These are phyloP conservation scores for Verruconis gallopava DNA, from an alignment of 2,329 filamentous ascomycete species.

Conservation along the genomic window DNA sequence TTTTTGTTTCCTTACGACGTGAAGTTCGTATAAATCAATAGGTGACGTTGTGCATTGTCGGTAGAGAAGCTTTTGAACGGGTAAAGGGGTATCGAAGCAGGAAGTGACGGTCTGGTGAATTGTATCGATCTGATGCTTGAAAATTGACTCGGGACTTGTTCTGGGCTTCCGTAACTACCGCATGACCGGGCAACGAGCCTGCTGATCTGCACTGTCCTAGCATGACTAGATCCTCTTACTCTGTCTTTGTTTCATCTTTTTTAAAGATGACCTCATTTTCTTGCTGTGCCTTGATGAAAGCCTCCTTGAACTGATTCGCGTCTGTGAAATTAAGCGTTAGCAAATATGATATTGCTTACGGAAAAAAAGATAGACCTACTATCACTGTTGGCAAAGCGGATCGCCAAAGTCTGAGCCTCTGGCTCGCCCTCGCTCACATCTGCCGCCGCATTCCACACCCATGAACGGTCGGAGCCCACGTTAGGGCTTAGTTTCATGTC, in stretches of 20 bases:
- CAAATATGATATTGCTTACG: no score
- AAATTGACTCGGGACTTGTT: no score
- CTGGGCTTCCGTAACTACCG: no score
- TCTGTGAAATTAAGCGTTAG: constrained; percentile 40
- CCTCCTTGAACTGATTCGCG: constrained; percentile 94
- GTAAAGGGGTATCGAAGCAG: background rate
- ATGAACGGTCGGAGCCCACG: constrained; percentile 93
- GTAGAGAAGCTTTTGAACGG: no score
- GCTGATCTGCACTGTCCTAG: no score
- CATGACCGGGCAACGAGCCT: no score
- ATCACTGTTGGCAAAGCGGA: constrained; percentile 94
- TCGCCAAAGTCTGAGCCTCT: constrained; percentile 89
- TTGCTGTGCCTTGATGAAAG: constrained; percentile 91
- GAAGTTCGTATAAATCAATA: no score
- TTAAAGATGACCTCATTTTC: constrained; percentile 83
- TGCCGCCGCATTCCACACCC: constrained; percentile 97
- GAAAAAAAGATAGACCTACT: constrained; percentile 46
- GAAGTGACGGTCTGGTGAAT: background rate
- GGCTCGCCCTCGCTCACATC: constrained; percentile 98
- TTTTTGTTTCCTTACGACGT: no score
- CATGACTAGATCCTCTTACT: no score
- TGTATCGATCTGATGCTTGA: background rate
- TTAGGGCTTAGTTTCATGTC: constrained; percentile 99
- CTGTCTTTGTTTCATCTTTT: constrained; percentile 10
- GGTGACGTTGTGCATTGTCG: no score